phyloP scores from a whole-genome alignment of 176 grass and related monocot species.

The Aegilops umbellulata region DNA sequence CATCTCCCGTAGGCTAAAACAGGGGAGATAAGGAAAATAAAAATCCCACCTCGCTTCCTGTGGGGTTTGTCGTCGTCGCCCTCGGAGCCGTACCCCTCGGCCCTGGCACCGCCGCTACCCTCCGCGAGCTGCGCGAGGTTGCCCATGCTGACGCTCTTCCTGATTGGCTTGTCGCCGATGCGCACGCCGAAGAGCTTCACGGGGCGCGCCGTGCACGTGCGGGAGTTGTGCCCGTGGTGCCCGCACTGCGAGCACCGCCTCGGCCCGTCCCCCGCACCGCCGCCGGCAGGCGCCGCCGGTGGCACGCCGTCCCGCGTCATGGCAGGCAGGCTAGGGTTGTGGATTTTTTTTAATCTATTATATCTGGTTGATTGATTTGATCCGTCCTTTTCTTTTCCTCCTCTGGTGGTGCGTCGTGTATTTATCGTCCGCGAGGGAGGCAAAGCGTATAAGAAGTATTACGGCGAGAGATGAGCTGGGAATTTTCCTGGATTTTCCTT shows the following conservation, averaged over 20 bases:
- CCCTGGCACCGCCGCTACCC: conserved; percentile 16
- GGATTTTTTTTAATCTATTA: conserved; percentile 19
- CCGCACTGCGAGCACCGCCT: conserved; percentile 61
- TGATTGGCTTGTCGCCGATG: conserved; percentile 49
- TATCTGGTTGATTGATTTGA: neutral
- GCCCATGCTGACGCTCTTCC: conserved; percentile 56
- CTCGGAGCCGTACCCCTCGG: conserved; percentile 70
- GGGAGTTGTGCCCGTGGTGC: conserved; percentile 64
- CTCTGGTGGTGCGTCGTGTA: neutral
- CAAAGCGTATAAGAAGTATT: neutral
- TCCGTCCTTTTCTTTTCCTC: neutral
- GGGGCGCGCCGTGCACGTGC: conserved; percentile 48
- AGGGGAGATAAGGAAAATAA: neutral
- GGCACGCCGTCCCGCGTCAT: conserved; percentile 48
- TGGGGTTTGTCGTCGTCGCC: conserved; percentile 14
- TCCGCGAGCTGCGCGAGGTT: conserved; percentile 49
- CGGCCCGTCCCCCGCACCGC: conserved; percentile 21
- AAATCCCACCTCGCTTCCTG: conserved; percentile 47
- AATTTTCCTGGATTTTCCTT: neutral
- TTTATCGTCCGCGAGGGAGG: conserved; percentile 11
- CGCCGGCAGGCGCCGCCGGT: neutral
- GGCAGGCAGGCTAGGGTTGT: conserved; percentile 41
- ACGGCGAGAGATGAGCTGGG: conserved; percentile 27
- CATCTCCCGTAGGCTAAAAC: neutral
- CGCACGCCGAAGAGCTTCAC: conserved; percentile 78